Evolutionary conservation across 2,329 filamentous ascomycete genomes (phyloP), one percentile per base, ranked within the genome.

Genomic region (Mariannaea elegans): DNA sequence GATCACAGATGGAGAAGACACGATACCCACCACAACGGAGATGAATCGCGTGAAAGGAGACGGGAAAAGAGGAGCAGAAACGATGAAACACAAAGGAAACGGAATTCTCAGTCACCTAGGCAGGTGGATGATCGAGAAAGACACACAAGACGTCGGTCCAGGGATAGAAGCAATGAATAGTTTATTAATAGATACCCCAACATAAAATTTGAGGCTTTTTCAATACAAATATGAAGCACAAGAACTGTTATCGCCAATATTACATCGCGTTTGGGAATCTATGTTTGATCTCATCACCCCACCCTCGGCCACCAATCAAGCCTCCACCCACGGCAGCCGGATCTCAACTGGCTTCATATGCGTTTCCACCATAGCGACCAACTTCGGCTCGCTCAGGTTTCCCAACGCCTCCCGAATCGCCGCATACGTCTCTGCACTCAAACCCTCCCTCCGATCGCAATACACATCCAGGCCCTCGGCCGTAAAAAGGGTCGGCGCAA

Each of bases 401-500:
- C 54, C 72, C 62, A 91, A 64, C 9, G 80, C 85, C 41, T 76
- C 75, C 72, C 84, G 81, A 61, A 94, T 85, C 23, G 73, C 80
- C 48, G 75, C 77, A 36, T 88, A 81, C 52, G 87, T 85, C 71
- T 79, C 82, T 56, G 83, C 77, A 54, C 81, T 83, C 63, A 92
- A 64, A 0, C 90, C 90, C 62, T 82, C 84, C 50, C 77, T 82
- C 14, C 83, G 80, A 66, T 90, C 82, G 44, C 86, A 88, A 75
- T 94, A 95, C 9, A 96, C 76, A 76, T 97, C 93, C 27, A 97
- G 71, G 0, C 93, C 93, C 56, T 92, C 91, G 63, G 90, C 90
- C 7, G 92, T 95, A 68, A 97, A 96, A 42, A 94, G 67, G 21
- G 91, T 96, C 71, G 91, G 89, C 63, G 89, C 88, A 75, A 97